Evolutionary conservation across 2,329 filamentous ascomycete genomes (phyloP).

Genomic region (Gremmenia infestans): DNA sequence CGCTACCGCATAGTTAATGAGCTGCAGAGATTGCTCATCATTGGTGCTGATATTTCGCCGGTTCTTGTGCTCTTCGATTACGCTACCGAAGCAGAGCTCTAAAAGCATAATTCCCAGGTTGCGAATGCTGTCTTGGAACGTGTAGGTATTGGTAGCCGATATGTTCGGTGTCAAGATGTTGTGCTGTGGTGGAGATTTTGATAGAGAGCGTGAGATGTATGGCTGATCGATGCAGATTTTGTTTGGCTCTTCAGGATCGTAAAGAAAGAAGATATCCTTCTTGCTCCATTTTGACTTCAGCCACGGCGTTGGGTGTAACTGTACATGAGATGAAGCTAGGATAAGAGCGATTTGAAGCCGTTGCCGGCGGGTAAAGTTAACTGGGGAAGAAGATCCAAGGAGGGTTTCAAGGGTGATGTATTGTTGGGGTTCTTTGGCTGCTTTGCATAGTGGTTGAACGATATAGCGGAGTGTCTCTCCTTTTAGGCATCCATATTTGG

Average conservation of each 20-base stretch:
- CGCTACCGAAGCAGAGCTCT: conserved; percentile 12
- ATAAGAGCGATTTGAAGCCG: conserved; percentile 13
- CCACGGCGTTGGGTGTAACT: conserved; percentile 16
- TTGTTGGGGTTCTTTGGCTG: conserved; percentile 7
- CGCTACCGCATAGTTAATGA: conserved; percentile 7
- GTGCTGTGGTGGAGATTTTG: background rate
- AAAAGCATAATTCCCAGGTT: conserved; percentile 15
- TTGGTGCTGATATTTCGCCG: background rate
- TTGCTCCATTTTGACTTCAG: conserved; percentile 12
- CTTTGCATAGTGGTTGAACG: conserved; percentile 8
- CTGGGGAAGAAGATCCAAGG: conserved; percentile 2
- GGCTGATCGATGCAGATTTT: conserved; percentile 11
- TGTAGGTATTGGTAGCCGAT: background rate
- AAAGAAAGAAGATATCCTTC: conserved; percentile 15
- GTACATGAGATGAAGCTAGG: conserved; percentile 12
- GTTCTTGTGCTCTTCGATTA: conserved; percentile 10
- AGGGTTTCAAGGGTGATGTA: conserved; percentile 9
- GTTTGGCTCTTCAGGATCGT: background rate
- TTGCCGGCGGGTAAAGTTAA: conserved; percentile 8
- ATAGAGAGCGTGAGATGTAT: conserved; percentile 13
- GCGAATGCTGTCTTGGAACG: conserved; percentile 9
- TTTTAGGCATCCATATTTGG: conserved; percentile 10
- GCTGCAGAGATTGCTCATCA: background rate
- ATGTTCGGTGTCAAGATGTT: background rate
- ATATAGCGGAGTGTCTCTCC: conserved; percentile 5